Percentiles rank a stretch among this genome's conserved stretches.
phyloP scores from a whole-genome alignment of 768 basidiomycete species.

The Hortiboletus flavorubellus region DNA sequence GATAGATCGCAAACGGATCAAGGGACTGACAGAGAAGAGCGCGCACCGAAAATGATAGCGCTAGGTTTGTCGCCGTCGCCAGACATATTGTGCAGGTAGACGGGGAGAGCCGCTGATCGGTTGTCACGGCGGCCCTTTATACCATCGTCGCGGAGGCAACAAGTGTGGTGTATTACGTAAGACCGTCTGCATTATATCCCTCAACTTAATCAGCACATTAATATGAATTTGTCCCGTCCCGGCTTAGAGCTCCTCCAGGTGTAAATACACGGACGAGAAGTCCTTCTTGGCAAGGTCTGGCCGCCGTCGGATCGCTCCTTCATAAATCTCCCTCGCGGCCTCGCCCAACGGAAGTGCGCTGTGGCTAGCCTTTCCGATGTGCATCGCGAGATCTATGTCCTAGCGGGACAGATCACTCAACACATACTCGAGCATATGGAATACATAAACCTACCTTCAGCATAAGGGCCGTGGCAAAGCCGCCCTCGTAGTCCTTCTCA shows the following conservation, averaged over 20 bases:
- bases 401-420: constrained; percentile 29
- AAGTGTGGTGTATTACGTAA: constrained; percentile 21
- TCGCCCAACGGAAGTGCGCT: constrained; percentile 64
- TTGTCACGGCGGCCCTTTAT: constrained; percentile 25
- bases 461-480: constrained; percentile 83
- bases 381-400: constrained; percentile 83
- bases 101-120: constrained; percentile 16
- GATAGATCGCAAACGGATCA: constrained; percentile 4
- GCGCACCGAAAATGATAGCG: constrained; percentile 75
- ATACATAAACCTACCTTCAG: constrained; percentile 53
- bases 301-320: constrained; percentile 45
- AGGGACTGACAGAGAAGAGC: not conserved
- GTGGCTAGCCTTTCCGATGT: constrained; percentile 48
- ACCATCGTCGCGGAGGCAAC: constrained; percentile 24
- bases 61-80: constrained; percentile 43
- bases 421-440: not conserved
- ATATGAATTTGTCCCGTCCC: not conserved
- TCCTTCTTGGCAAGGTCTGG: constrained; percentile 68
- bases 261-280: constrained; percentile 78
- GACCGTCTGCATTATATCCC: too few relatives aligned
- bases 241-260: constrained; percentile 38
- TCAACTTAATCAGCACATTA: constrained; percentile 10
- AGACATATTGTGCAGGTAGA: constrained; percentile 32
- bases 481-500: constrained; percentile 79
- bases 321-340: constrained; percentile 63